Conservation (phyloP, 1,284 basidiomycete genomes). For the Cerioporus squamosus region DNA sequence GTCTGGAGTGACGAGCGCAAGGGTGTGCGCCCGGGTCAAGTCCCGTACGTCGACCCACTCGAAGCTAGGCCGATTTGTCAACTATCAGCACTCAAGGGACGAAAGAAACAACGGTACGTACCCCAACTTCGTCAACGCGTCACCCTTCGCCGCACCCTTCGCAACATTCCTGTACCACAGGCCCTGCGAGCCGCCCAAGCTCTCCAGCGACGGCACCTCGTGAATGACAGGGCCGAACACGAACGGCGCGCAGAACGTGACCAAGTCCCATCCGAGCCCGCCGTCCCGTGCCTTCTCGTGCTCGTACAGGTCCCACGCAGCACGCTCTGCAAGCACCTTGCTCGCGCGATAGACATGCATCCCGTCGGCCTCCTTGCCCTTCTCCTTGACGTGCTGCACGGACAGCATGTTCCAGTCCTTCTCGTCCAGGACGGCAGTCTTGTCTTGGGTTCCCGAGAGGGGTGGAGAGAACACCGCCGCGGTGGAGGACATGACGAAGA, state of each 20-base stretch:
- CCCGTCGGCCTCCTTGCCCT: constrained; percentile 48
- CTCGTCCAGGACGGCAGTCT: constrained; percentile 39
- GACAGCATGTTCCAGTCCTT: constrained; percentile 68
- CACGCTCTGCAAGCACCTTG: constrained; percentile 75
- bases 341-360: constrained; percentile 51
- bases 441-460: background rate
- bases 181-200: constrained; percentile 56
- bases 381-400: constrained; percentile 50
- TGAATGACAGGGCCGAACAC: background rate
- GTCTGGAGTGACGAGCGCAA: constrained; percentile 42
- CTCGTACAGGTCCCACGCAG: constrained; percentile 50
- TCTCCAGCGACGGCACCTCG: constrained; percentile 42
- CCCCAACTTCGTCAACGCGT: constrained; percentile 42
- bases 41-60: constrained; percentile 63
- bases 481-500: constrained; percentile 67
- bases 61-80: constrained; percentile 20
- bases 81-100: too few relatives aligned
- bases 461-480: constrained; percentile 45
- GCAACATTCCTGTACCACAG: constrained; percentile 36
- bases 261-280: constrained; percentile 13
- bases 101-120: background rate
- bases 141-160: constrained; percentile 35
- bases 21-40: constrained; percentile 55
- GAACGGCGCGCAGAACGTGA: background rate
- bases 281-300: constrained; percentile 46